Percentiles rank a stretch among this genome's conserved stretches.
Conservation (phyloP, 208 protist species). For the Jaenimonas drosophilae region DNA sequence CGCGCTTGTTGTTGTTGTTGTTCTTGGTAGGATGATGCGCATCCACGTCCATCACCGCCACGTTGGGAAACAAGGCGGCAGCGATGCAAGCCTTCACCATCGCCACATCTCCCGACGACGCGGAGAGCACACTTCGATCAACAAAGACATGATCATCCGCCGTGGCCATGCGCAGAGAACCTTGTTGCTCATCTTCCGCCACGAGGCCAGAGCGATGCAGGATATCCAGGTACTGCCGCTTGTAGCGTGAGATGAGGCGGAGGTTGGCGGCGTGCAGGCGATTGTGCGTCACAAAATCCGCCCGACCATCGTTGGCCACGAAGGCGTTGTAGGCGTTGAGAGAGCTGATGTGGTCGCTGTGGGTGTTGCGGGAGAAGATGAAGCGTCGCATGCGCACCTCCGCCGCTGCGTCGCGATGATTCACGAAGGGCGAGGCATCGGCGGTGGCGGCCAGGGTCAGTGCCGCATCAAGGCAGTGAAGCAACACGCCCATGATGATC, state of each 20-base stretch:
- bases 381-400: constrained; percentile 42
- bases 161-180: constrained; percentile 1
- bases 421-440: constrained; percentile 60
- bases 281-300: constrained; percentile 41
- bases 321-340: constrained; percentile 84
- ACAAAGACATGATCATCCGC: constrained; percentile 5
- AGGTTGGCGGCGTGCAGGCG: constrained; percentile 41
- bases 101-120: constrained; percentile 42
- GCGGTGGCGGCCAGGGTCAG: constrained; percentile 91
- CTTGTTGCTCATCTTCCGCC: constrained; percentile 2
- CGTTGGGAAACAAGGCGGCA: constrained; percentile 68
- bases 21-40: constrained; percentile 7
- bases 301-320: constrained; percentile 25
- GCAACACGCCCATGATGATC: constrained; percentile 88
- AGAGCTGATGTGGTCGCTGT: constrained; percentile 78
- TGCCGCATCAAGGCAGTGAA: constrained; percentile 90
- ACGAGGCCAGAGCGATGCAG: constrained; percentile 46
- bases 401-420: constrained; percentile 21
- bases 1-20: not conserved
- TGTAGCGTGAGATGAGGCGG: constrained; percentile 74
- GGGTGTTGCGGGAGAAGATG: constrained; percentile 38
- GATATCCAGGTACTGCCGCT: constrained; percentile 78
- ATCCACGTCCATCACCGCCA: constrained; percentile 62
- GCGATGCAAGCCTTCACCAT: constrained; percentile 84
- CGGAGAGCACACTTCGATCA: constrained; percentile 51